These are phyloP conservation scores for Phytophthora hibernalis DNA, from an alignment of 352 stramenopile genomes.

Conservation along the genomic window DNA sequence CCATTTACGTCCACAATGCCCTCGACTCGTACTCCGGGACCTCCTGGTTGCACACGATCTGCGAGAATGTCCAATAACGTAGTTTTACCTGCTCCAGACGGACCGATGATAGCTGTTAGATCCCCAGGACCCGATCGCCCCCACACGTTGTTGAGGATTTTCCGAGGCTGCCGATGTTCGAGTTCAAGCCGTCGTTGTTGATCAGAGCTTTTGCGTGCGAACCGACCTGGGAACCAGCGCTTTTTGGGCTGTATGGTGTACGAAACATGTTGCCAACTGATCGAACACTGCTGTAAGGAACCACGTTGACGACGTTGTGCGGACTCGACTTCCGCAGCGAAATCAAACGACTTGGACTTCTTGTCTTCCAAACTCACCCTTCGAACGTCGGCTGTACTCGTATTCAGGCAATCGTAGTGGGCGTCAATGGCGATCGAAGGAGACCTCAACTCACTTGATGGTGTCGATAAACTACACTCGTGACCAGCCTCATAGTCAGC, in stretches of 20 bases:
- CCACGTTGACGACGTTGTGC: conserved; percentile 26
- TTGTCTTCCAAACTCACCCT: conserved; percentile 13
- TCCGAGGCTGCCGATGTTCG: conserved; percentile 12
- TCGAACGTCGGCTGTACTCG: neutral
- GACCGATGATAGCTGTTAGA: conserved; percentile 74
- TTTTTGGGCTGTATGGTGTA: conserved; percentile 53
- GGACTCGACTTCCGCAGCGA: conserved; percentile 23
- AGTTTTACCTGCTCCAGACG: conserved; percentile 69
- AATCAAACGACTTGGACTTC: conserved; percentile 27
- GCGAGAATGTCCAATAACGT: conserved; percentile 75
- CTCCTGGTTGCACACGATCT: conserved; percentile 37
- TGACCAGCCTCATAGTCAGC: conserved; percentile 16
- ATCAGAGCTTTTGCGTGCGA: neutral
- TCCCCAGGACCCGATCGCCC: conserved; percentile 64
- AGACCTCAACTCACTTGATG: conserved; percentile 14
- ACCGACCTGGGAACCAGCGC: conserved; percentile 12
- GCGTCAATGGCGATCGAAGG: conserved; percentile 20
- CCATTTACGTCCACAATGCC: conserved; percentile 65
- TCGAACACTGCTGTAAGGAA: conserved; percentile 43
- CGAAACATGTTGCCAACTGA: conserved; percentile 69
- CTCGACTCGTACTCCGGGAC: conserved; percentile 41
- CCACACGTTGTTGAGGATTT: conserved; percentile 67
- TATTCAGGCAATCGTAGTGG: conserved; percentile 28
- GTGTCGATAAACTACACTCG: conserved; percentile 23
- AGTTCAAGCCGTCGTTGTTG: neutral